Percentiles rank a stretch among this genome's conserved stretches.
Conservation (phyloP, 176 grass and related monocot species). For the Aegilops speltoides region DNA sequence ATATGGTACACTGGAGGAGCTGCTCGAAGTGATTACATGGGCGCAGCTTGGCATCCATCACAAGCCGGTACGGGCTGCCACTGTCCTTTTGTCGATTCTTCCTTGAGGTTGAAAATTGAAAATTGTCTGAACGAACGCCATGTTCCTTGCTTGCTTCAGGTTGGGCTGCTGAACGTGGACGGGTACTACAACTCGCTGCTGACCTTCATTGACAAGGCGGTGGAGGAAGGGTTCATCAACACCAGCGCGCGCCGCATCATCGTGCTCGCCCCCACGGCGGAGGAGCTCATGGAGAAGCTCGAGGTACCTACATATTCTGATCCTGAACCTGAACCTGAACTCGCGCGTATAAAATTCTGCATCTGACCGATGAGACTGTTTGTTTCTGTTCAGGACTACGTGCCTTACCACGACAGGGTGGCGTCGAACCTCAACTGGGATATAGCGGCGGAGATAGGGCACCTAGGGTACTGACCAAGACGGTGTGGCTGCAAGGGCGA, state of each 20-base stretch:
- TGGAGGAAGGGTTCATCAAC: conserved; percentile 97
- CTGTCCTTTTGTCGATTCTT: neutral
- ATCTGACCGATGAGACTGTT: neutral
- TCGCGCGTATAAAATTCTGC: neutral
- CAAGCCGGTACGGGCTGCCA: conserved; percentile 66
- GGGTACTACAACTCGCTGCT: conserved; percentile 99
- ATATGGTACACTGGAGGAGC: conserved; percentile 96
- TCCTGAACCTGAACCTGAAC: neutral
- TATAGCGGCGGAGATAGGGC: conserved; percentile 23
- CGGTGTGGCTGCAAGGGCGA: neutral
- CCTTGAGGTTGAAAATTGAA: neutral
- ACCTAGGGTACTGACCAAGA: conserved; percentile 39
- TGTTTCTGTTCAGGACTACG: conserved; percentile 55
- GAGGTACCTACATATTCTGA: conserved; percentile 40
- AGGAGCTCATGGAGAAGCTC: conserved; percentile 91
- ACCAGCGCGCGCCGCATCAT: conserved; percentile 84
- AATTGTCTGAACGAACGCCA: neutral
- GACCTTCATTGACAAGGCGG: conserved; percentile 98
- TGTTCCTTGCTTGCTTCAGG: conserved; percentile 33
- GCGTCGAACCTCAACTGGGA: conserved; percentile 94
- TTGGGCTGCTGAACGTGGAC: conserved; percentile 96
- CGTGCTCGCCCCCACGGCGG: conserved; percentile 78
- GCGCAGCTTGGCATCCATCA: conserved; percentile 99
- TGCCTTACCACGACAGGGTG: conserved; percentile 86
- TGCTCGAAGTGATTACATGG: conserved; percentile 99